Conservation (phyloP, 2,329 filamentous ascomycete species). For the Colletotrichum sp. region DNA sequence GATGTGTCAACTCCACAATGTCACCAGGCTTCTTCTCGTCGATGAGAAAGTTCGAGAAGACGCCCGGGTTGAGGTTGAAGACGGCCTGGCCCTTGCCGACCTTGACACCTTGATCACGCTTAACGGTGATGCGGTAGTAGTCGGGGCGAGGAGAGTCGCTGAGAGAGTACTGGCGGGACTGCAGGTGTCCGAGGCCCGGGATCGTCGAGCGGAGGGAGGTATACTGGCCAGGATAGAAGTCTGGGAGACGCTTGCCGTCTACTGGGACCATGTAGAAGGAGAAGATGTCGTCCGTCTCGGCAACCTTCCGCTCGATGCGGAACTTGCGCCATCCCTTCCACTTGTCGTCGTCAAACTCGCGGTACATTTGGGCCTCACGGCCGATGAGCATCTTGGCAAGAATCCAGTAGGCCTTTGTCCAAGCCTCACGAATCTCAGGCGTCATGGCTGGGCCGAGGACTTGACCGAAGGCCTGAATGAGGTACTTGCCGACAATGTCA, state of each 20-base stretch:
- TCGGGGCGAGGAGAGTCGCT: constrained; percentile 66
- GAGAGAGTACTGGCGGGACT: constrained; percentile 76
- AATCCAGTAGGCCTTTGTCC: constrained; percentile 75
- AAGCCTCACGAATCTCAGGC: constrained; percentile 67
- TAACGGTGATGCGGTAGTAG: constrained; percentile 75
- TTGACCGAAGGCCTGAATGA: constrained; percentile 70
- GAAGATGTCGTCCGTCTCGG: constrained; percentile 71
- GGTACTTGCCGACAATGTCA: constrained; percentile 70
- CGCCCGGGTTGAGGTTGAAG: constrained; percentile 60
- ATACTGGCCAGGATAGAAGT: constrained; percentile 75
- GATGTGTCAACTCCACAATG: constrained; percentile 69
- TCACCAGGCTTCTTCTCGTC: constrained; percentile 67
- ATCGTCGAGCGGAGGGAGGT: constrained; percentile 67
- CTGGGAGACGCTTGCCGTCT: constrained; percentile 64
- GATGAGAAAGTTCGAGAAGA: constrained; percentile 74
- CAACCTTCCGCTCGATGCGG: constrained; percentile 66
- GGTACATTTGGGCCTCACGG: constrained; percentile 68
- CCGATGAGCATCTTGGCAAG: constrained; percentile 76
- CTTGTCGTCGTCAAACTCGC: constrained; percentile 50
- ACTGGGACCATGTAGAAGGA: constrained; percentile 73
- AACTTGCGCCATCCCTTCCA: constrained; percentile 76
- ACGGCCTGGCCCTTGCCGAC: constrained; percentile 44
- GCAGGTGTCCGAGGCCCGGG: constrained; percentile 60
- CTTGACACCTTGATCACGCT: constrained; percentile 61
- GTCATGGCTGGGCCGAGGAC: constrained; percentile 73